Base-by-base conservation (phyloP, 768 basidiomycete genomes). In the Boletus pseudopeckii region DNA sequence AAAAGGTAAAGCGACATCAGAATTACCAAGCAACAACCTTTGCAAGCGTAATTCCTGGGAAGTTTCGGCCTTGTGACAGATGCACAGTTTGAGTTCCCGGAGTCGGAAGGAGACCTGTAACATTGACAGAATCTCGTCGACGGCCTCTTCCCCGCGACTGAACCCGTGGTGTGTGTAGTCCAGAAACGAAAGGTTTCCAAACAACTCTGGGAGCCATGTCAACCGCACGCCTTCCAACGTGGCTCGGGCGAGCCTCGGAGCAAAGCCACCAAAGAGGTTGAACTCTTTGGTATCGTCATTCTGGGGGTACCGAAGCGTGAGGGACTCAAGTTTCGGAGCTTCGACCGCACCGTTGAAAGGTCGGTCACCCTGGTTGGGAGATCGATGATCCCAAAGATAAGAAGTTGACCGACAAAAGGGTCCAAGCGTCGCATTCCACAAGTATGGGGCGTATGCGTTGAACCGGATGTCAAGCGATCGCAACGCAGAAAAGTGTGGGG, bases 121-220 rank as follows among this genome's bases (percentile, higher is more conserved):
- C 68, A 87, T 81, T 26, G 74, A 72, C 38, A 85, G 61, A 43
- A 88, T 72, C 61, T 89, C 86, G 28, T 75, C 63, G 9, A 82
- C 75, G 3, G 84, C 81, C 50, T 79, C 75, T 54, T 77, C 71
- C 5, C 82, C 86, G 18, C 66, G 69, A 37, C 78, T 85, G 68
- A 87, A 86, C 20, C 83, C 81, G 54, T 88, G 86, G 59, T 89
- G 86, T 1, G 83, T 82, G 59, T 88, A 89, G 66, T 88, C 83
- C 40, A 90, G 75, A 61, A 73, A 80, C 7, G 77, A 79, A 41
- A 89, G 72, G 63, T 84, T 83, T 37, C 73, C 71, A 60, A 83
- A 88, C 33, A 88, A 72, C 10, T 78, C 79, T 33, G 85, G 81
- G 13, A 78, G 64, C 85, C 86, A 88, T 4, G 75, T 69, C 48